A percentile compares a stretch with the other conserved stretches of the same genome.
Conservation (phyloP, 148 eudicot genomes). For the Vaccinium vitisidaea region DNA sequence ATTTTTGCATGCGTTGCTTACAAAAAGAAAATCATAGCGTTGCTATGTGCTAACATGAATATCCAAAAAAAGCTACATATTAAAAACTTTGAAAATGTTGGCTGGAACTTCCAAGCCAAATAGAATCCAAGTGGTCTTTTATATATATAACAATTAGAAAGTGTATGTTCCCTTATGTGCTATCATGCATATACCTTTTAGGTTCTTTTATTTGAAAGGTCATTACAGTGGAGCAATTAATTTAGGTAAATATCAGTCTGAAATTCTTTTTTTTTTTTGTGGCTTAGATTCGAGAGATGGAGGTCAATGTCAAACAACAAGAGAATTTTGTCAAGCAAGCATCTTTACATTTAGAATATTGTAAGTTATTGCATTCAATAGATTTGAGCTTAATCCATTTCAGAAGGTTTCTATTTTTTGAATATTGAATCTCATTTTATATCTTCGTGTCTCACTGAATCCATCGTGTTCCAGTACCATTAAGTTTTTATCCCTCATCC, state of each 20-base stretch:
- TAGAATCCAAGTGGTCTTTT: background rate
- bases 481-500: no score
- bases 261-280: background rate
- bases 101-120: background rate
- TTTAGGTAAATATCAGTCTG: background rate
- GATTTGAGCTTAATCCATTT: background rate
- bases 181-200: background rate
- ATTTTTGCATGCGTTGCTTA: background rate
- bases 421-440: background rate
- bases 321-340: slow-evolving; percentile 62
- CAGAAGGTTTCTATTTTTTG: background rate
- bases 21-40: background rate
- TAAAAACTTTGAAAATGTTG: background rate
- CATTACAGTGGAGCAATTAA: background rate
- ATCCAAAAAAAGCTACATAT: background rate
- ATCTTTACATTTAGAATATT: slow-evolving; percentile 45
- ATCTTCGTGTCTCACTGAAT: no score
- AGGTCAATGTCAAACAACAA: slow-evolving; percentile 58
- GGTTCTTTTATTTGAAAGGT: background rate
- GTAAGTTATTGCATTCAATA: slow-evolving; percentile 32
- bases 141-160: background rate
- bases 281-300: slow-evolving; percentile 76
- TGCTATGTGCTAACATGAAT: background rate
- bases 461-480: no score
- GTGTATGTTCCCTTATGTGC: background rate